Conservation (phyloP, 2,329 filamentous ascomycete genomes). For the Talaromyces rugulosus region DNA sequence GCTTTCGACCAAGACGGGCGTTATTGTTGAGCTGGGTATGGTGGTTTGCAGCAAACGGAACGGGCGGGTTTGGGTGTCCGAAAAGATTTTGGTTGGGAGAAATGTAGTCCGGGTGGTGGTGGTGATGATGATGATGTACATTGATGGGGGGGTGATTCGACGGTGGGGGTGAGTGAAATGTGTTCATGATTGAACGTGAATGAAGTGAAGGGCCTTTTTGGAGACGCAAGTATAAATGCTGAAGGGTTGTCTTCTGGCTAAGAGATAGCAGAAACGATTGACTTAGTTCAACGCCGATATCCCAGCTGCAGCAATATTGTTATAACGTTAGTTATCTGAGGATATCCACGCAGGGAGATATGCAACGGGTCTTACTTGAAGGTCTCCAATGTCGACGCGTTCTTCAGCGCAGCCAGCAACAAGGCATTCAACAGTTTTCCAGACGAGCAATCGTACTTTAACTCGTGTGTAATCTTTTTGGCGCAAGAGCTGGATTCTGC, state of each 20-base stretch:
- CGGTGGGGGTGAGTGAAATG: conserved; percentile 32
- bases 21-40: conserved; percentile 1
- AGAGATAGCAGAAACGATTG: conserved; percentile 55
- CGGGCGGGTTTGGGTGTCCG: not conserved
- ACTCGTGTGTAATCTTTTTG: conserved; percentile 51
- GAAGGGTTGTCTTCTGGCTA: conserved; percentile 51
- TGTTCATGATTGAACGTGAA: conserved; percentile 47
- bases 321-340: conserved; percentile 2
- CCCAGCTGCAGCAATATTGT: conserved; percentile 48
- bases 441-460: conserved; percentile 53
- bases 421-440: conserved; percentile 63
- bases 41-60: not conserved
- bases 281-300: conserved; percentile 60
- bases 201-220: conserved; percentile 56
- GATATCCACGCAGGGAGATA: not conserved
- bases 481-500: conserved; percentile 50
- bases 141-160: conserved; percentile 9
- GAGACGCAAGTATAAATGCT: conserved; percentile 55
- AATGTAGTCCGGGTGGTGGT: conserved; percentile 14
- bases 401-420: conserved; percentile 54
- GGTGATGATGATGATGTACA: conserved; percentile 20
- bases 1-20: not conserved
- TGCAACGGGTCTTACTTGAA: conserved; percentile 45
- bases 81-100: not conserved
- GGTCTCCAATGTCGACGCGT: conserved; percentile 52